A percentile compares a stretch with the other conserved stretches of the same genome.
Evolutionary conservation across 495 filamentous ascomycete species (phyloP).

Genomic region (Lepraria neglecta): DNA sequence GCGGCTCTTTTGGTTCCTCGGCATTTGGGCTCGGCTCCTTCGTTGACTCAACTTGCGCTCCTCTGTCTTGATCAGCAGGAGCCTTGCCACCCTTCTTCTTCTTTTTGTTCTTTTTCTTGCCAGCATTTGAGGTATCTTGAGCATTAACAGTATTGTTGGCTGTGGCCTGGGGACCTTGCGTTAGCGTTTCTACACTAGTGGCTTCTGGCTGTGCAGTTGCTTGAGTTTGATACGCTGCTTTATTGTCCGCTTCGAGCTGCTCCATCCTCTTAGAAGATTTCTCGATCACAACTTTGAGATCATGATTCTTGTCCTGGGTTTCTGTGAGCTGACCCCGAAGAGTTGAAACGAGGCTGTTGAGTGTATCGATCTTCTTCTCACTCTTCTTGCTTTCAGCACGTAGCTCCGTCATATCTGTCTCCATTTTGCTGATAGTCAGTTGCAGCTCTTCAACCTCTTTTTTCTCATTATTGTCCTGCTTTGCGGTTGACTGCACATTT

Average conservation of each 20-base stretch:
- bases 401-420: conserved; percentile 32
- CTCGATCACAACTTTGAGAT: conserved; percentile 39
- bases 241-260: conserved; percentile 19
- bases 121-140: conserved; percentile 24
- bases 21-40: conserved; percentile 31
- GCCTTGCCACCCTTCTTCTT: conserved; percentile 76
- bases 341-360: conserved; percentile 48
- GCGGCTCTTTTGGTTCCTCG: conserved; percentile 15
- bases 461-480: conserved; percentile 37
- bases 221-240: not conserved
- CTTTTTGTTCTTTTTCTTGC: conserved; percentile 80
- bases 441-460: conserved; percentile 39
- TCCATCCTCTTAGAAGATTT: conserved; percentile 19
- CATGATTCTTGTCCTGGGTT: conserved; percentile 42
- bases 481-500: conserved; percentile 39
- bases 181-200: not conserved
- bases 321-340: conserved; percentile 47
- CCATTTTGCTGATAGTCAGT: conserved; percentile 15
- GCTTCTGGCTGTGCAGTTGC: not conserved
- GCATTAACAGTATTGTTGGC: not conserved
- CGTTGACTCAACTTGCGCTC: conserved; percentile 31
- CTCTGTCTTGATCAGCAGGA: conserved; percentile 15
- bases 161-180: conserved; percentile 8
- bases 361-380: conserved; percentile 46
- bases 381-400: conserved; percentile 40